These are phyloP conservation scores for Stromatinia cepivora DNA, from an alignment of 2,329 filamentous ascomycete species.

Conservation along the genomic window DNA sequence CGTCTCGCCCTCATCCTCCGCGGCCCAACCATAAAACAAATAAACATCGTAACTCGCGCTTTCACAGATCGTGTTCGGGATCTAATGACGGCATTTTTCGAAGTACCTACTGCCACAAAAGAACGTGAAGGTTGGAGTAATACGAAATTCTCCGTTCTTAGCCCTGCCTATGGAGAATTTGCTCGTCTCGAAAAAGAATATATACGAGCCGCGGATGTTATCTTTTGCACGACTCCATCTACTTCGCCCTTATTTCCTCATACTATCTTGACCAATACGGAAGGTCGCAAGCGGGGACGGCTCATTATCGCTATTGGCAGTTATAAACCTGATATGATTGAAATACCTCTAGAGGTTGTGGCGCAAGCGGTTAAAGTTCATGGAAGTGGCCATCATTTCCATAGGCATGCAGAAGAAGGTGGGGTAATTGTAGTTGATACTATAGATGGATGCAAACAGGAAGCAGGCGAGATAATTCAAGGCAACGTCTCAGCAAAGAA, in stretches of 20 bases:
- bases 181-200: constrained; percentile 67
- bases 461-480: constrained; percentile 84
- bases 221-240: constrained; percentile 87
- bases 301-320: constrained; percentile 73
- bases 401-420: constrained; percentile 64
- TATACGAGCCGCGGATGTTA: constrained; percentile 71
- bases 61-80: constrained; percentile 59
- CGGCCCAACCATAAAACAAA: constrained; percentile 67
- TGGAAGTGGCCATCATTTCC: constrained; percentile 59
- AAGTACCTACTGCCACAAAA: constrained; percentile 48
- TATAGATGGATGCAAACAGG: constrained; percentile 69
- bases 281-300: constrained; percentile 68
- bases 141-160: constrained; percentile 68
- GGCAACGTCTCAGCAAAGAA: constrained; percentile 71
- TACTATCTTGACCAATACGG: constrained; percentile 67
- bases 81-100: constrained; percentile 52
- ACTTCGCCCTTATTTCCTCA: constrained; percentile 73
- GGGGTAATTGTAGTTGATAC: constrained; percentile 73
- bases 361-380: constrained; percentile 58
- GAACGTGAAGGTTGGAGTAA: constrained; percentile 61
- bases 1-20: constrained; percentile 77
- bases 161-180: constrained; percentile 69
- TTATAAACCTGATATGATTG: constrained; percentile 72
- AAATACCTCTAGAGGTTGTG: constrained; percentile 77
- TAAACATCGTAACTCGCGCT: constrained; percentile 80